Base-by-base conservation (phyloP, 495 filamentous ascomycete species). In the Acidiella bohemica region DNA sequence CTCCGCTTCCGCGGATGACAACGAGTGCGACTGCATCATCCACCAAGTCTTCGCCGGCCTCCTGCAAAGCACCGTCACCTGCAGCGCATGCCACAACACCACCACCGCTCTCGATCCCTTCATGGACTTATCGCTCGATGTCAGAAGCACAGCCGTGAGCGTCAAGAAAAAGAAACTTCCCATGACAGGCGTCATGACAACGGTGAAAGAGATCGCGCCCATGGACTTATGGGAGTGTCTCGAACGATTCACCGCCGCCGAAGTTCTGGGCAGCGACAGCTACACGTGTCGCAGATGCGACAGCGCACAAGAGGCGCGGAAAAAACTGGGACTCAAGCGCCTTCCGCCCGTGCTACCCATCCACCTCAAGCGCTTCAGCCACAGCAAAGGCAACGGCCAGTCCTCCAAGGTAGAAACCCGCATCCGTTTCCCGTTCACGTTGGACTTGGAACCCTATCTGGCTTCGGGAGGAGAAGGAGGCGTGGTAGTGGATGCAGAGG, bases 21-120 rank as follows among this genome's bases (percentile, higher is more conserved):
- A 75, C 42, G 59, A 62, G 38, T 93, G 85, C 64, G 67, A 71
- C 28, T 95, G 87, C 58, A 81, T 93, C 55, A 83, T 93, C 53
- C 87, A 93, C 59, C 74, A 80, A 40, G 78, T 76, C 2, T 93
- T 90, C 56, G 87, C 87, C 51, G 87, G 87, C 27, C 85, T 86
- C 56, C 70, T 87, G 6, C 80, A 80, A 37, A 87, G 76, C 59
- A 84, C 75, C 39, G 82, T 88, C 27, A 93, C 86, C 25, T 94
- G 86, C 61, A 75, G 80, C 50, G 75, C 76, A 50, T 94, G 86
- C 57, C 63, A 70, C 42, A 83, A 82, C 52, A 69, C 76, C 29
- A 90, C 81, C 1, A 76, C 78, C 35, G 75, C 84, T 12, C 67
- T 79, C 39, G 83, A 94, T 49, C 83, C 83, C 10, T 82, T 93